Evolutionary conservation across 768 basidiomycete species (phyloP), one percentile per base, ranked within the genome.

Genomic region (Neoboletus magnificus): DNA sequence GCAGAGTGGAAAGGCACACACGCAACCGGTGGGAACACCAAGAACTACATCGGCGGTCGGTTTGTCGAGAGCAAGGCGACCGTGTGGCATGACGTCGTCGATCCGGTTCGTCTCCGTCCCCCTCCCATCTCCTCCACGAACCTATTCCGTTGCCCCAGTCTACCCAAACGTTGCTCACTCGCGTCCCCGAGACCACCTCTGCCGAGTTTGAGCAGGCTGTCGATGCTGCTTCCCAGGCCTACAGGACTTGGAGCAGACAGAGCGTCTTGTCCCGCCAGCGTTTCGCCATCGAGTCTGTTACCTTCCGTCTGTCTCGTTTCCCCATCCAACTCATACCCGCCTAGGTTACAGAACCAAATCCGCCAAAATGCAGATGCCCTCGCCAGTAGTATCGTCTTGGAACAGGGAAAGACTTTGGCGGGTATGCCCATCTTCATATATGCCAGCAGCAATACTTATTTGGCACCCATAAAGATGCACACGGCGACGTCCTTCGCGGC

Each of bases 391-490:
- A 98, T 98, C 52, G 93, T 95, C 25, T 74, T 98, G 22, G 95
- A 98, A 69, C 96, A 98, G 73, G 96, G 96, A 16, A 98, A 98
- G 76, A 99, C 96, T 0, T 73, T 91, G 41, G 83, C 89, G 59
- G 89, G 89, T 89, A 61, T 16, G 73, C 58, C 29, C n/a, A 10
- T 43, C 29, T 48, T 33, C 25, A 4, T 55, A 29, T 37, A n/a
- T 43, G 25, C 42, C 46, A 44, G 44, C 36, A 52, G 35, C 47
- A 39, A 39, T 41, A 18, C 42, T 35, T 39, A 5, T 56, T 49
- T 27, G 15, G 50, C 25, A 41, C 20, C 22, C 32, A 11, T 50
- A 22, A 60, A 89, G 96, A 99, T 74, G 96, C 96, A 1, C 92
- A 93, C 60, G 96, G 96, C 1, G 96, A 99, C 71, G 81, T 99